A percentile compares a stretch with the other conserved stretches of the same genome.
phyloP scores from a whole-genome alignment of 164 flowering plant genomes.

The Paratinospora sagittata region DNA sequence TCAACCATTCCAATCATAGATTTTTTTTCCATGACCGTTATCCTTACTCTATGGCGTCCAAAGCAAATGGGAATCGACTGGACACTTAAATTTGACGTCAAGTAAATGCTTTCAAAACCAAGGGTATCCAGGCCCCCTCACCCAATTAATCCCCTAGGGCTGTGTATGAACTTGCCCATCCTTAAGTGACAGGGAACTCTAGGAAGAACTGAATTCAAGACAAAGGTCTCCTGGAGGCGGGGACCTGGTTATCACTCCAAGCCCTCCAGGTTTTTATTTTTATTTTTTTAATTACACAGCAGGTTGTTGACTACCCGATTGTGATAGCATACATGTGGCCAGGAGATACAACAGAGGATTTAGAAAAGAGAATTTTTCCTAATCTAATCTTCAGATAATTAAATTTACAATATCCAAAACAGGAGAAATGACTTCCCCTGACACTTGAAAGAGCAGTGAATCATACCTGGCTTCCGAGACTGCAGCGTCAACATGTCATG shows the following conservation, averaged over 20 bases:
- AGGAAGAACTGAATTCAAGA: too few relatives aligned
- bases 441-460: background rate
- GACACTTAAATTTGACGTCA: background rate
- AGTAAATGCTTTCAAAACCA: background rate
- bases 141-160: too few relatives aligned
- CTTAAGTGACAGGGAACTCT: too few relatives aligned
- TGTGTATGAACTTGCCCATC: too few relatives aligned
- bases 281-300: background rate
- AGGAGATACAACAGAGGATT: background rate
- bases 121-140: too few relatives aligned
- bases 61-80: too few relatives aligned
- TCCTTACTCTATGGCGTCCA: background rate
- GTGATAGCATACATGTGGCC: background rate
- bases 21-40: background rate
- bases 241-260: too few relatives aligned
- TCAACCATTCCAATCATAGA: background rate
- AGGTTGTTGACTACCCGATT: background rate
- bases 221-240: too few relatives aligned
- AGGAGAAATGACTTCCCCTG: background rate
- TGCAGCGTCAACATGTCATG: slow-evolving; percentile 15
- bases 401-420: background rate
- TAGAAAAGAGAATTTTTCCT: background rate
- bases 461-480: slow-evolving; percentile 43
- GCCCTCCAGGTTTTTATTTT: background rate
- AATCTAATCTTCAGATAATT: background rate